Base-by-base conservation (phyloP, 371 early-diverging fungal species). In the Coemansia sp. region DNA sequence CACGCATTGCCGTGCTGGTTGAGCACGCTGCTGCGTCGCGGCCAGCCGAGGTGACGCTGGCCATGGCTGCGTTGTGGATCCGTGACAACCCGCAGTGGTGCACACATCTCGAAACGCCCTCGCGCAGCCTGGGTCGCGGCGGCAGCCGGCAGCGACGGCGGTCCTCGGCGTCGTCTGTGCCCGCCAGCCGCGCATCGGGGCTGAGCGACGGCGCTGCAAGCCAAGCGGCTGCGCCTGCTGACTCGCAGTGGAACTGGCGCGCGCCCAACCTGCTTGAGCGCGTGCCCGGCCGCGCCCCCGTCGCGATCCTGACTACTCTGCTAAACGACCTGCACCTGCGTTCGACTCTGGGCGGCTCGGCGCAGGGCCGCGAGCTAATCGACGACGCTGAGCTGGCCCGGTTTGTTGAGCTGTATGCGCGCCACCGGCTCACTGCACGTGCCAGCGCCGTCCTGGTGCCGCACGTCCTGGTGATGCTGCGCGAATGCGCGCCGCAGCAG, bases 11-110 rank as follows among this genome's bases (percentile, higher is more conserved):
- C 16, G 50, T 43, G 26, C 63, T 76, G 11, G 47, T 76, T 8
- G 67, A 58, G 54, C 69, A 63, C 33, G 69, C 71, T 1, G 53
- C 51, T 0, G 31, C 45, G 0, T 61, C 42, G 6, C 75, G 65
- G 57, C 67, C 66, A 5, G 53, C 63, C 1, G 71, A 70, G 20
- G 56, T 70, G 31, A 43, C 71, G 1, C 67, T 70, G 48, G 76
- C 76, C 0, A 52, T 57, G 20, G 71, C 59, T 20, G 71, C 59
- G 10, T 40, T 76, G 54, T 76, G 76, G 76, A 41, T 57, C 2
- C 9, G 52, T 31, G 64, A 71, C 54, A 76, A 76, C 43, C 72
- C 76, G 35, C 48, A 52, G 12, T 76, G 76, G 76, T 57, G 60
- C 45, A 68, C 63, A 2, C 54, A 39, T 9, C 47, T 72, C 16